Conservation (phyloP, 1,139 yeast genomes). For the Yamadazyma pseudoaaseri region DNA sequence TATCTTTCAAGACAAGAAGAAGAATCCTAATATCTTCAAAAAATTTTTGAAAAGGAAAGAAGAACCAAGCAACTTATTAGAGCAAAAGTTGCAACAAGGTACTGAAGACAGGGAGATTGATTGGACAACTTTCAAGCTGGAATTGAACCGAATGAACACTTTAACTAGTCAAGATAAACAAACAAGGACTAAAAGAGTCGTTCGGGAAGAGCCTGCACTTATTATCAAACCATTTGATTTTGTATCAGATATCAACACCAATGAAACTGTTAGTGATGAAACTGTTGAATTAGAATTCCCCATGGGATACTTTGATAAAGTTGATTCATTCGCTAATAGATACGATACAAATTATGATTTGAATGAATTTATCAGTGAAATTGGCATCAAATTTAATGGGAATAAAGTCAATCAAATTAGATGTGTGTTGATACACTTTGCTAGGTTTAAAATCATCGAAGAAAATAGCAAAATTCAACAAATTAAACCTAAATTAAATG, state of each 20-base stretch:
- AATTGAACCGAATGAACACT: constrained; percentile 74
- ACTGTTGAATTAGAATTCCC: constrained; percentile 14
- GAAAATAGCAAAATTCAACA: constrained; percentile 39
- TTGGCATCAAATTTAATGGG: constrained; percentile 40
- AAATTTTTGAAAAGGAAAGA: constrained; percentile 42
- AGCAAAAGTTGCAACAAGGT: constrained; percentile 26
- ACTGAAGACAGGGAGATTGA: constrained; percentile 32
- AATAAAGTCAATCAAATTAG: constrained; percentile 37
- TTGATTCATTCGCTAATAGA: constrained; percentile 32
- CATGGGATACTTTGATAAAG: constrained; percentile 22
- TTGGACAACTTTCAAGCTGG: constrained; percentile 46
- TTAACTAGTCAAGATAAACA: constrained; percentile 69
- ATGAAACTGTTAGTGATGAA: constrained; percentile 33
- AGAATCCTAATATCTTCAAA: constrained; percentile 53
- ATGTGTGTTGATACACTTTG: constrained; percentile 39
- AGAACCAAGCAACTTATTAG: constrained; percentile 31
- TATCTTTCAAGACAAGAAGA: constrained; percentile 46
- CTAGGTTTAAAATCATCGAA: constrained; percentile 39
- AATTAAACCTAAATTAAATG: constrained; percentile 40
- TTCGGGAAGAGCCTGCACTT: constrained; percentile 63
- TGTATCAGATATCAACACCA: constrained; percentile 49
- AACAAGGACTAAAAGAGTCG: constrained; percentile 63
- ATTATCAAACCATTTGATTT: constrained; percentile 71
- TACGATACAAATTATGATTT: constrained; percentile 33
- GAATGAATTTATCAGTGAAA: constrained; percentile 46